These are phyloP conservation scores for Ichthyophthirius multifiliis DNA, from an alignment of 169 alveolate species.

Conservation along the genomic window DNA sequence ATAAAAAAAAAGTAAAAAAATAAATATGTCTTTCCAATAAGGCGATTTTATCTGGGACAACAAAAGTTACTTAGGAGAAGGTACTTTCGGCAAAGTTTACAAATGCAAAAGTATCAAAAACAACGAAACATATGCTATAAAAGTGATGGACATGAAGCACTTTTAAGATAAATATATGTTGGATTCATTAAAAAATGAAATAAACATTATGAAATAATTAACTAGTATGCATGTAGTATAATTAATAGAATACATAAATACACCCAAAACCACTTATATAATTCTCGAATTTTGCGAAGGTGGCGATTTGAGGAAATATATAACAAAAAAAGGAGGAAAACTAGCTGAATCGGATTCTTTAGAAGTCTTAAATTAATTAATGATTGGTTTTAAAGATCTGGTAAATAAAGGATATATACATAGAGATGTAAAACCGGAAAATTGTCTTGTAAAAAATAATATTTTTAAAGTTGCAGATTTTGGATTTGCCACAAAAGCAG, in stretches of 20 bases:
- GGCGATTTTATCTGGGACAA: not conserved
- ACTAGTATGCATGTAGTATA: conserved; percentile 27
- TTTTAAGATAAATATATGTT: conserved; percentile 37
- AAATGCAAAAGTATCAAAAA: conserved; percentile 48
- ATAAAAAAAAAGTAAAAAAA: too few relatives aligned
- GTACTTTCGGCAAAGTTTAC: conserved; percentile 57
- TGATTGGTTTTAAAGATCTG: conserved; percentile 51
- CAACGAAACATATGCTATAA: conserved; percentile 47
- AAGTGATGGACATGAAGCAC: conserved; percentile 37
- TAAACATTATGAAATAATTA: conserved; percentile 40
- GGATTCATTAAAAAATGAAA: conserved; percentile 52
- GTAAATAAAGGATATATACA: conserved; percentile 36
- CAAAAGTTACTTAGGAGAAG: conserved; percentile 53
- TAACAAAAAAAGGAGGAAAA: conserved; percentile 23
- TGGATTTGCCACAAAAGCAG: conserved; percentile 56
- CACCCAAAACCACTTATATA: conserved; percentile 14
- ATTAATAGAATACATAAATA: conserved; percentile 14
- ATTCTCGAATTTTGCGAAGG: conserved; percentile 32
- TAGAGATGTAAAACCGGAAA: conserved; percentile 44
- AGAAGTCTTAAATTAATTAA: conserved; percentile 43
- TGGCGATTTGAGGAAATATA: conserved; percentile 9
- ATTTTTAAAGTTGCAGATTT: conserved; percentile 54
- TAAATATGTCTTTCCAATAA: too few relatives aligned
- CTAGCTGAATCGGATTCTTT: conserved; percentile 11
- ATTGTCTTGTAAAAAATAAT: not conserved